Base-by-base conservation (phyloP, 495 filamentous ascomycete genomes). In the Friedmanniomyces simplex region DNA sequence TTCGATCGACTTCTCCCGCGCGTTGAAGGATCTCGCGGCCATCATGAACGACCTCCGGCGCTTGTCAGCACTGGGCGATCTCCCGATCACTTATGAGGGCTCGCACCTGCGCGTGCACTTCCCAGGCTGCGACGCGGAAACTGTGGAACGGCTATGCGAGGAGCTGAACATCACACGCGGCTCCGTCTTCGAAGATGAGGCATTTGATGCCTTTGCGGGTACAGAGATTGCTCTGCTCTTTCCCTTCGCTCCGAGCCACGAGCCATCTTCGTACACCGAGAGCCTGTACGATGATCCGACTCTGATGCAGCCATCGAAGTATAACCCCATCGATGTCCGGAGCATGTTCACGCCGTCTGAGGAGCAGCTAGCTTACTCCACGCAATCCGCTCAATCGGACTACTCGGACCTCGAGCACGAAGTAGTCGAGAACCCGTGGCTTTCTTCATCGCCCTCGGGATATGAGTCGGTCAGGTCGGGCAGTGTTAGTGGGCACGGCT, bases 1-100 rank as follows among this genome's bases (percentile, higher is more conserved):
- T 11, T 89, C 87, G 42, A 81, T 83, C 20, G 93, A 98, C 71
- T 96, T 98, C 68, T 86, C 88, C 0, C 83, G 89, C 18, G 83
- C 89, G 11, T 71, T 97, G 24, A 86, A 89, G 67, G 89, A 95
- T 57, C 76, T 96, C 32, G 82, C 87, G 5, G 79, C 81, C 24
- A 76, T 90, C 4, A 78, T 95, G 62, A 83, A 83, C 41, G 93
- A 98, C 66, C 76, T 97, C 22, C 86, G 89, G 65, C 80, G 78
- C 14, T 73, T 98, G 5, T 77, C 86, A 0, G 69, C 73, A 0
- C 70, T 96, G 4, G 93, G 93, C 10, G 89, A 96, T 65, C 75
- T 97, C 10, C 88, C 93, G 0, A 82, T 96, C 18, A 73, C 76
- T 0, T 76, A 96, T 37, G 83, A 84, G 52, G 71, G 73, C 20